phyloP scores from a whole-genome alignment of 306 rosid genomes.

The Arachis stenosperma region DNA sequence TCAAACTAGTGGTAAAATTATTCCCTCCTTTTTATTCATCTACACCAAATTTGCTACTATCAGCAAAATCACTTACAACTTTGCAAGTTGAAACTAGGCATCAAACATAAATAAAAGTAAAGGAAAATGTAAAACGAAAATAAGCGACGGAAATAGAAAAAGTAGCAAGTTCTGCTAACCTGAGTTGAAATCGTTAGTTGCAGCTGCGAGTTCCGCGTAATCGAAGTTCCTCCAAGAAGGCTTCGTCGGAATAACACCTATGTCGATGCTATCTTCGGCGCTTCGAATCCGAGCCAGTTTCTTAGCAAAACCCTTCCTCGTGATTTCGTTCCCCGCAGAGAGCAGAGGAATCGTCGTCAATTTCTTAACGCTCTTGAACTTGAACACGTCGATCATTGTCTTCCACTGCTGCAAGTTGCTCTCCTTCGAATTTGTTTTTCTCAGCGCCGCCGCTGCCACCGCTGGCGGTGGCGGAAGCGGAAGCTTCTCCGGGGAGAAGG shows the following conservation, averaged over 20 bases:
- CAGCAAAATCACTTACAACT: background rate
- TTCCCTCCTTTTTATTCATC: no score
- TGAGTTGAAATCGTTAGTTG: constrained; percentile 65
- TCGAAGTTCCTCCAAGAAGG: constrained; percentile 90
- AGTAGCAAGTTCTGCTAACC: constrained; percentile 45
- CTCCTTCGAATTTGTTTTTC: constrained; percentile 5
- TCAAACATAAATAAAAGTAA: background rate
- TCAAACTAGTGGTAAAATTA: no score
- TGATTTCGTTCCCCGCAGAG: constrained; percentile 50
- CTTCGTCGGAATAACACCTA: constrained; percentile 52
- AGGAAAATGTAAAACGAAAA: background rate
- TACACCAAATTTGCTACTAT: background rate
- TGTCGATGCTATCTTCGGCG: constrained; percentile 53
- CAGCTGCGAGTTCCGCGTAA: constrained; percentile 64
- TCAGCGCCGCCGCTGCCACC: background rate
- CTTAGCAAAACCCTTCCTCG: constrained; percentile 54
- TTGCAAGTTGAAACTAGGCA: background rate
- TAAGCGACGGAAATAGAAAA: background rate
- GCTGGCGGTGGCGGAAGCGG: constrained; percentile 7
- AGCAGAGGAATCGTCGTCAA: constrained; percentile 65
- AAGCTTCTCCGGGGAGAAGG: constrained; percentile 37
- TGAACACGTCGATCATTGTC: constrained; percentile 61
- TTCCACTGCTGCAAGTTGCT: constrained; percentile 53
- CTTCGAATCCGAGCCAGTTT: constrained; percentile 67
- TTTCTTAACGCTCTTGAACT: constrained; percentile 55